Base-by-base conservation (phyloP, 345 rosid genomes). In the Kernera saxatilis region DNA sequence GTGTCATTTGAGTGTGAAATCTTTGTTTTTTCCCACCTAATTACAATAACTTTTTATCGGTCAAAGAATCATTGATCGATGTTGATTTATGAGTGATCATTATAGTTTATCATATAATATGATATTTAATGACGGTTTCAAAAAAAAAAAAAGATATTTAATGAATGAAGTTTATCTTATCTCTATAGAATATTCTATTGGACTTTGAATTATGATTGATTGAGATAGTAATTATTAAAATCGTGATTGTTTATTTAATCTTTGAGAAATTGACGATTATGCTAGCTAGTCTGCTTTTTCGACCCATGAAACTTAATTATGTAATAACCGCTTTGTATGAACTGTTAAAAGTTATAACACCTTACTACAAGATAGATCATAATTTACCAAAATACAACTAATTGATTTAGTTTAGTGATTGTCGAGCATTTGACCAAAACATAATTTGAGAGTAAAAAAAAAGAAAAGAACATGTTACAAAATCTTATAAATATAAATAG, bases 161-260 rank as follows among this genome's bases (percentile, higher is more conserved):
- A 58, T 67, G 72, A 33, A 60, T 59, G 30, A 2, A 51, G 69
- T 58, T 67, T 17, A 74, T 67, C 63, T 49, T 67, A 59, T 67
- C 78, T 13, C 61, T 58, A 58, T 67, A 41, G 48, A 74, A 69
- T 53, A 53, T 69, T 75, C 70, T 61, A 43, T 61, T 69, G 44
- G 70, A 75, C 64, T 68, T 52, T 44, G 74, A 61, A 60, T 61
- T 61, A 27, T 13, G 58, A 53, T 27, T 69, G 79, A 75, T 69
- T 45, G 68, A 53, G 73, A 69, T 53, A 35, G 59, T 69, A 75
- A 43, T 59, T 60, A 68, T 68, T 44, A 67, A 67, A 68, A 67
- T 67, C 61, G 26, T 66, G 37, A 66, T 67, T 74, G 62, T 59
- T 67, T 74, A 67, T 67, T 30, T 23, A 68, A 52, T 8, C 51